Evolutionary conservation across 2,329 filamentous ascomycete genomes (phyloP).

Genomic region (Verticillium nubilum): DNA sequence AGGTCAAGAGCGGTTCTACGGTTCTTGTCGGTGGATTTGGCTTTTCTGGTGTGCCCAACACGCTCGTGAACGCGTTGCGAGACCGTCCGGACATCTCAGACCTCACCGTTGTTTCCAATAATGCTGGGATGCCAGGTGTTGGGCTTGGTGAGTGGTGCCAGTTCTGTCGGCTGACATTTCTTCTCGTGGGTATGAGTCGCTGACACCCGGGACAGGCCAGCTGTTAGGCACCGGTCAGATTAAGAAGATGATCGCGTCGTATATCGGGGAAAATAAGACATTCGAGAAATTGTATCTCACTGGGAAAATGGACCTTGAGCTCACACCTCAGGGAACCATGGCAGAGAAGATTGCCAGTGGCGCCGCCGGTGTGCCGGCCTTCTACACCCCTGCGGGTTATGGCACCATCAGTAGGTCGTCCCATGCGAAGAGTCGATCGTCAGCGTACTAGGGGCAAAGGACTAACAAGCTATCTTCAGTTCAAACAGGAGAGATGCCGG

Average conservation of each 20-base stretch:
- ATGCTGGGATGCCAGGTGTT: constrained; percentile 78
- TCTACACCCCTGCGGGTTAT: constrained; percentile 84
- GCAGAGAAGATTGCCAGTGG: constrained; percentile 84
- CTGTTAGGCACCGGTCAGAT: constrained; percentile 79
- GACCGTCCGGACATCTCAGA: constrained; percentile 65
- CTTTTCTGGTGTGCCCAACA: constrained; percentile 76
- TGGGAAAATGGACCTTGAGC: constrained; percentile 81
- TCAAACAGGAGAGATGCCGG: constrained; percentile 84
- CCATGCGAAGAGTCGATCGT: not conserved
- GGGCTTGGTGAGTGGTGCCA: constrained; percentile 52
- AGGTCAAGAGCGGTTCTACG: constrained; percentile 74
- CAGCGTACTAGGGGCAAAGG: not conserved
- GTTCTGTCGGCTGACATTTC: too few species aligned
- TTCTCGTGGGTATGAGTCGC: too few species aligned
- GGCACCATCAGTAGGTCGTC: constrained; percentile 56
- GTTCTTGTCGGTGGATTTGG: constrained; percentile 79
- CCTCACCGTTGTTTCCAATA: constrained; percentile 88
- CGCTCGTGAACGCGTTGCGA: constrained; percentile 67
- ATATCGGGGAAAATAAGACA: constrained; percentile 92
- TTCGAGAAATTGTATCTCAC: constrained; percentile 88
- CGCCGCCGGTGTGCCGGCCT: constrained; percentile 85
- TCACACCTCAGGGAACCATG: constrained; percentile 87
- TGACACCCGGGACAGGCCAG: constrained; percentile 29
- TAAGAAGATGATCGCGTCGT: constrained; percentile 87
- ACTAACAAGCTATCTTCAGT: constrained; percentile 35